phyloP scores from a whole-genome alignment of 139 green algal genomes.

The Nannochloris sp. region DNA sequence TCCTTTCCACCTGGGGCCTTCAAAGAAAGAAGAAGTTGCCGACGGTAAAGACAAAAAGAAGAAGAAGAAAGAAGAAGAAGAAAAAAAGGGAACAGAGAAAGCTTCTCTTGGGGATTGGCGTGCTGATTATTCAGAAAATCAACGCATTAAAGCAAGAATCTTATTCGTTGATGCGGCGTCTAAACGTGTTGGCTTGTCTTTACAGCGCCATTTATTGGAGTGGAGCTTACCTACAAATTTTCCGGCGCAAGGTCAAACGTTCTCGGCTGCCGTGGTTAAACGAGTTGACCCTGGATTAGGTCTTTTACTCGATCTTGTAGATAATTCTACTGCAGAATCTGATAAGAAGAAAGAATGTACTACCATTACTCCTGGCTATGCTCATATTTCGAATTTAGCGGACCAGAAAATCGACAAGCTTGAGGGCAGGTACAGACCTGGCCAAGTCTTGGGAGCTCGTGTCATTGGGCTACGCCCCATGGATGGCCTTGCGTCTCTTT shows the following conservation, averaged over 20 bases:
- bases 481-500: conserved; percentile 69
- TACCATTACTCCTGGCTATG: conserved; percentile 34
- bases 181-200: conserved; percentile 72
- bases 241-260: conserved; percentile 39
- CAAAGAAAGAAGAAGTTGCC: too few species aligned
- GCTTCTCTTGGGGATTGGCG: conserved; percentile 18
- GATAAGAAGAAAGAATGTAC: background rate
- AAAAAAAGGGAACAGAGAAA: too few species aligned
- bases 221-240: conserved; percentile 22
- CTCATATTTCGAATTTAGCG: conserved; percentile 69
- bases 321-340: background rate
- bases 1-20: conserved; percentile 71
- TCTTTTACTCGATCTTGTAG: conserved; percentile 60
- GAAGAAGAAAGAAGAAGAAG: conserved; percentile 4
- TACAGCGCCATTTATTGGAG: conserved; percentile 67
- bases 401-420: conserved; percentile 62
- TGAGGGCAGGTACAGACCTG: conserved; percentile 39
- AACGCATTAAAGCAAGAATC: conserved; percentile 66
- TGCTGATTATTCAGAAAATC: background rate
- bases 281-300: conserved; percentile 63
- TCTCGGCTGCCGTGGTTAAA: conserved; percentile 48
- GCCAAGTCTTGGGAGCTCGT: conserved; percentile 44
- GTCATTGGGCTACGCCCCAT: conserved; percentile 79
- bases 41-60: conserved; percentile 23
- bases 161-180: conserved; percentile 67